phyloP scores from a whole-genome alignment of 2,329 filamentous ascomycete genomes.

The Aspergillus sp. region DNA sequence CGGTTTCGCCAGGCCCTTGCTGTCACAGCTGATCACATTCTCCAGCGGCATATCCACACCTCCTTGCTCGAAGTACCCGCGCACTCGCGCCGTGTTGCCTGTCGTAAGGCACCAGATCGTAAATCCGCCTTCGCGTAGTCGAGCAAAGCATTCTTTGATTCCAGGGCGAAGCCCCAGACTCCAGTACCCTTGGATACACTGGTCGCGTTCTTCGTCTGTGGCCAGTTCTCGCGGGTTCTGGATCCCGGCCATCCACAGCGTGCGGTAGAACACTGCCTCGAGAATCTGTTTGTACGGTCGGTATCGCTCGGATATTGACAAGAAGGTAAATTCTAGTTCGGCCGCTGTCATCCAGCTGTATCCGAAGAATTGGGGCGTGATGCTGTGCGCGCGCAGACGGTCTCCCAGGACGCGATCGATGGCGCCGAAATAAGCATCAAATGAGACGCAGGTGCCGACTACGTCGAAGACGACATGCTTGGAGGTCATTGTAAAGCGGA shows the following conservation, averaged over 20 bases:
- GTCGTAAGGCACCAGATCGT: conserved; percentile 57
- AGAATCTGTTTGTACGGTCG: conserved; percentile 43
- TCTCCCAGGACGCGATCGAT: conserved; percentile 40
- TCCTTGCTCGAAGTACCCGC: conserved; percentile 52
- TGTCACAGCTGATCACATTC: conserved; percentile 55
- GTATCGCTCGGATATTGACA: conserved; percentile 44
- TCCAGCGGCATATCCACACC: conserved; percentile 52
- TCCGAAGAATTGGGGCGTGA: conserved; percentile 41
- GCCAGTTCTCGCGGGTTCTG: conserved; percentile 38
- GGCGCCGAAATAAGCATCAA: conserved; percentile 41
- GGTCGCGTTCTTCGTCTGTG: conserved; percentile 40
- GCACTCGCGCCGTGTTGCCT: conserved; percentile 51
- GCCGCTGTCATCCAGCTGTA: conserved; percentile 46
- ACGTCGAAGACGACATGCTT: conserved; percentile 55
- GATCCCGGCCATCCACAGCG: conserved; percentile 42
- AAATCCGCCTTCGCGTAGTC: conserved; percentile 48
- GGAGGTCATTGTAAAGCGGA: neutral
- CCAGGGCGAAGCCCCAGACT: conserved; percentile 35
- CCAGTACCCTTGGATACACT: conserved; percentile 38
- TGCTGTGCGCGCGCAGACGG: conserved; percentile 31
- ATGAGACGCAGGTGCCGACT: conserved; percentile 50
- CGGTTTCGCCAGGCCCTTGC: conserved; percentile 51
- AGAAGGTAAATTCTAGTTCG: conserved; percentile 48
- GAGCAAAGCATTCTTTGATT: conserved; percentile 37
- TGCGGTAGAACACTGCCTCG: conserved; percentile 45